Conservation (phyloP, 2,329 filamentous ascomycete species). For the Ophiocordyceps robertsii region DNA sequence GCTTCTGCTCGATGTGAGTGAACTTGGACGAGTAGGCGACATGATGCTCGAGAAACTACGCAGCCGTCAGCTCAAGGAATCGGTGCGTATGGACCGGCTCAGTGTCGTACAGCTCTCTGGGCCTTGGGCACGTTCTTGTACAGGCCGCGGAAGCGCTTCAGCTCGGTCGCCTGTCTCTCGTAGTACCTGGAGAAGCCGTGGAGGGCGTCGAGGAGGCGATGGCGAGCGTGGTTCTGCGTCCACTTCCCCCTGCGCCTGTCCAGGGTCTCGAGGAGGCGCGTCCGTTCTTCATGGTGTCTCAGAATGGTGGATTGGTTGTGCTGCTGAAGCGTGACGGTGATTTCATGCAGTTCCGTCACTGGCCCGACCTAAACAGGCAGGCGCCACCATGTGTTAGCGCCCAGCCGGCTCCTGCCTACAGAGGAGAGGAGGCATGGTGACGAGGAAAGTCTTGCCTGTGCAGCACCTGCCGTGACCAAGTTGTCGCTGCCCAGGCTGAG, state of each 20-base stretch:
- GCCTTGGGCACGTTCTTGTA: constrained; percentile 21
- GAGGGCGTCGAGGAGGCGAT: constrained; percentile 25
- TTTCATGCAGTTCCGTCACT: constrained; percentile 12
- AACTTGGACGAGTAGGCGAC: constrained; percentile 44
- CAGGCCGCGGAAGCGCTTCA: constrained; percentile 19
- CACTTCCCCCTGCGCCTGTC: constrained; percentile 15
- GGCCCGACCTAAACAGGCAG: not conserved
- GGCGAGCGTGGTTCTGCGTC: constrained; percentile 21
- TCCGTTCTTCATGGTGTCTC: constrained; percentile 17
- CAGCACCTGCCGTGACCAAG: not conserved
- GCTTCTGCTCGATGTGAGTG: constrained; percentile 24
- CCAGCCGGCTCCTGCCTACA: too few species aligned
- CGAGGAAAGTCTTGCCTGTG: not conserved
- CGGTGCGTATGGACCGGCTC: not conserved
- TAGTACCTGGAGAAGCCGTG: constrained; percentile 22
- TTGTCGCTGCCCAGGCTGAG: not conserved
- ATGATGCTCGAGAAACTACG: constrained; percentile 37
- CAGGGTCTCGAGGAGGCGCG: constrained; percentile 16
- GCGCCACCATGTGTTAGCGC: not conserved
- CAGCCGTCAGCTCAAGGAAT: not conserved
- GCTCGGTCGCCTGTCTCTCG: constrained; percentile 19
- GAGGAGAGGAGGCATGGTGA: too few species aligned
- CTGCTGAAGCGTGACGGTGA: constrained; percentile 13
- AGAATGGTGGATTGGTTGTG: constrained; percentile 6
- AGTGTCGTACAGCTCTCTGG: constrained; percentile 17